Evolutionary conservation across 2,329 filamentous ascomycete species (phyloP).

Genomic region (Pseudogymnoascus sp.): DNA sequence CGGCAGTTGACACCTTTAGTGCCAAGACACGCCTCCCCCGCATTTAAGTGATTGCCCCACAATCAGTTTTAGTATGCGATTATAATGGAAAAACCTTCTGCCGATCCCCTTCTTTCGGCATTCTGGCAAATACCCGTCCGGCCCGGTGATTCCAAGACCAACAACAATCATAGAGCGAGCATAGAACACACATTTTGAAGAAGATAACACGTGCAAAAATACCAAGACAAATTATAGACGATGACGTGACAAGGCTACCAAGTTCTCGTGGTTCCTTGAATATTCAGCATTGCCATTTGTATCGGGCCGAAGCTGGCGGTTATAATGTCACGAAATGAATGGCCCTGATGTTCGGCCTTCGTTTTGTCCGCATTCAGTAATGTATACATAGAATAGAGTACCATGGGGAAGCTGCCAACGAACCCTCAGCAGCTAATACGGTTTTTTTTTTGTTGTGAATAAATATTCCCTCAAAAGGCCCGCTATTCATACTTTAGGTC

Average conservation of each 20-base stretch:
- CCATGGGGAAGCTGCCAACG: no score
- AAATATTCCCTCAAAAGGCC: background rate
- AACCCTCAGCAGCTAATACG: background rate
- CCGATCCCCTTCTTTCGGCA: background rate
- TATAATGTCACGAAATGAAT: background rate
- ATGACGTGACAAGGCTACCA: background rate
- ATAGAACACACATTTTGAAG: background rate
- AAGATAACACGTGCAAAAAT: background rate
- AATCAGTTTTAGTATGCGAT: background rate
- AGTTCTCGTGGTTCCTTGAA: background rate
- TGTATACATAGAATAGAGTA: background rate
- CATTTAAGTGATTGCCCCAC: background rate
- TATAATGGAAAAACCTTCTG: background rate
- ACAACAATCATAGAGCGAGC: background rate
- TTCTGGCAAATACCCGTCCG: background rate
- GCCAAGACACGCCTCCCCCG: background rate
- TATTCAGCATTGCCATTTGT: background rate
- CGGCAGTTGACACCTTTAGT: background rate
- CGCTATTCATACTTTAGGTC: background rate
- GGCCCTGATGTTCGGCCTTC: background rate
- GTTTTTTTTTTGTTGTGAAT: background rate
- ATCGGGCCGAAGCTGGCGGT: background rate
- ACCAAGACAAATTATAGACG: background rate
- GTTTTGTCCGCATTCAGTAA: background rate
- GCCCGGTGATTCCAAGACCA: background rate